A percentile compares a stretch with the other conserved stretches of the same genome.
Conservation (phyloP, 192 early-diverging fungal genomes). For the Neocallimastix lanati region DNA sequence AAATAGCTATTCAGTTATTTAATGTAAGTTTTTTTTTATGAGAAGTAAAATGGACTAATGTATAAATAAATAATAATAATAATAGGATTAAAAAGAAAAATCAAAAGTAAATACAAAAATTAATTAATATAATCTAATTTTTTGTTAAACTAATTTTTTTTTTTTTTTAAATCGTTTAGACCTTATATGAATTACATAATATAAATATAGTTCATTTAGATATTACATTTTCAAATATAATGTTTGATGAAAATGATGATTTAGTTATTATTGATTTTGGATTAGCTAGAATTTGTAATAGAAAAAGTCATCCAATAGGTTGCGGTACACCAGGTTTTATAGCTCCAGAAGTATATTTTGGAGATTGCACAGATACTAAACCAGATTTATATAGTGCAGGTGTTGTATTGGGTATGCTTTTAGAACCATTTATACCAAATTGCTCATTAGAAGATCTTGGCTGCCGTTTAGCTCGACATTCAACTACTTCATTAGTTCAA, state of each 20-base stretch:
- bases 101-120: no score
- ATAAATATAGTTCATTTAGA: slow-evolving; percentile 48
- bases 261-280: slow-evolving; percentile 61
- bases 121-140: no score
- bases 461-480: slow-evolving; percentile 35
- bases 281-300: slow-evolving; percentile 26
- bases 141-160: no score
- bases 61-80: no score
- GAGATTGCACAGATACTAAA: slow-evolving; percentile 14
- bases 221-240: slow-evolving; percentile 42
- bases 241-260: slow-evolving; percentile 29
- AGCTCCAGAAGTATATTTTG: slow-evolving; percentile 36
- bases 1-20: slow-evolving; percentile 25
- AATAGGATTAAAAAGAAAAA: no score
- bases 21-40: neutral
- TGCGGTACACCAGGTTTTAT: slow-evolving; percentile 60
- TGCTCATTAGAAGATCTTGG: slow-evolving; percentile 47
- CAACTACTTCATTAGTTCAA: slow-evolving; percentile 23
- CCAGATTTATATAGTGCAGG: slow-evolving; percentile 54
- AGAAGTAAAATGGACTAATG: no score
- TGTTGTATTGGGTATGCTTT: slow-evolving; percentile 50
- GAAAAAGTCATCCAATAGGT: slow-evolving; percentile 19
- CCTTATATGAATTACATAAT: slow-evolving; percentile 36
- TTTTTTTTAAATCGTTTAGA: no score
- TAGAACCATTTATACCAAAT: slow-evolving; percentile 49